Conservation (phyloP, 495 filamentous ascomycete genomes). For the Apodospora peruviana region DNA sequence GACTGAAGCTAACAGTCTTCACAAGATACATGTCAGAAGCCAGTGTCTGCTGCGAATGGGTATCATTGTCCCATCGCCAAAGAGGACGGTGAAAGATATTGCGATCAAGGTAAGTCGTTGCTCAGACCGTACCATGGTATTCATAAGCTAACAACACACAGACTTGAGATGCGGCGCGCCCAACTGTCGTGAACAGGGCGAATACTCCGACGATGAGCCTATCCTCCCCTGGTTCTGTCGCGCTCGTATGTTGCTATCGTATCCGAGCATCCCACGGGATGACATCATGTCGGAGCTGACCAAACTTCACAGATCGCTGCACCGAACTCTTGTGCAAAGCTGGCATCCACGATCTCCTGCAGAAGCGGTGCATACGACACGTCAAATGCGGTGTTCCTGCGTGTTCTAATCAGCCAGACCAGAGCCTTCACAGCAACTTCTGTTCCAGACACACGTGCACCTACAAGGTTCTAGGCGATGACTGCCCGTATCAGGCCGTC, state of each 20-base stretch:
- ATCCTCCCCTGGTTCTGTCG: neutral
- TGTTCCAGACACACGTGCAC: conserved; percentile 8
- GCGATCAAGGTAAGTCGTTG: neutral
- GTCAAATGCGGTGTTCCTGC: conserved; percentile 6
- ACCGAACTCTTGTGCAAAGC: neutral
- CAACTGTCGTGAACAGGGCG: neutral
- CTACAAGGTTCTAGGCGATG: neutral
- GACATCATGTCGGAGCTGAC: neutral
- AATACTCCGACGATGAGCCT: neutral
- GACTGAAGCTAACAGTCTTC: neutral
- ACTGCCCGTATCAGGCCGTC: conserved; percentile 4
- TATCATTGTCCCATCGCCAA: neutral
- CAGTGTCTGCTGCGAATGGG: neutral
- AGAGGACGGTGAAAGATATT: neutral
- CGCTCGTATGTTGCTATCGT: neutral
- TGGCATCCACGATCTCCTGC: conserved; percentile 3
- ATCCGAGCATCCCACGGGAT: neutral
- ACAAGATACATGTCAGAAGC: neutral
- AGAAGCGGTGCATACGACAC: conserved; percentile 6
- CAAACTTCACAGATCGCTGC: conserved; percentile 3
- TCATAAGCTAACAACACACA: neutral
- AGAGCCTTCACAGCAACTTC: conserved; percentile 1
- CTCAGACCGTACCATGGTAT: neutral
- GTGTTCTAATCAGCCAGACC: conserved; percentile 1
- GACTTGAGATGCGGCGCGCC: neutral